Conservation (phyloP, 768 basidiomycete species). For the Tricholoma sp. region DNA sequence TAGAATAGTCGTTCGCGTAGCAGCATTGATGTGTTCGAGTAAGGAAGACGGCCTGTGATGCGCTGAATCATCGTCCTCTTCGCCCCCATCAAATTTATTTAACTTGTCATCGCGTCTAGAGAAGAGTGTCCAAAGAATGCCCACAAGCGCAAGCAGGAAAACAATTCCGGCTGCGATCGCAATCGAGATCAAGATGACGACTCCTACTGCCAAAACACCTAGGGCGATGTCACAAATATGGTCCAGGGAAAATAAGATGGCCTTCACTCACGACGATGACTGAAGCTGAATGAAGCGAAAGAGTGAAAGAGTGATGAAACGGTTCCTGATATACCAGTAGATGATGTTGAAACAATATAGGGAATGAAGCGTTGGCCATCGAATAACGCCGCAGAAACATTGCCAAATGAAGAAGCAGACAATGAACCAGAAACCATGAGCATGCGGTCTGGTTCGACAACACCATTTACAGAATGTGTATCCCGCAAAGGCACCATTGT, state of each 20-base stretch:
- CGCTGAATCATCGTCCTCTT: conserved; percentile 69
- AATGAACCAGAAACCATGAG: conserved; percentile 83
- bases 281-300: conserved; percentile 70
- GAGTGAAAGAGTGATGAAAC: conserved; percentile 83
- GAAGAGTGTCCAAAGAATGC: conserved; percentile 87
- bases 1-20: conserved; percentile 78
- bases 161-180: conserved; percentile 94
- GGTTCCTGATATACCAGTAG: conserved; percentile 62
- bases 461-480: conserved; percentile 61
- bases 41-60: conserved; percentile 83
- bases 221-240: conserved; percentile 6
- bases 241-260: conserved; percentile 3
- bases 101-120: conserved; percentile 73
- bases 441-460: conserved; percentile 83
- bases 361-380: conserved; percentile 83
- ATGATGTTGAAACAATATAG: conserved; percentile 65
- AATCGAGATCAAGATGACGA: conserved; percentile 96
- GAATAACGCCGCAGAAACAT: conserved; percentile 79
- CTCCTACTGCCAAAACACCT: conserved; percentile 87
- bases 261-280: conserved; percentile 52
- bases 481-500: conserved; percentile 85
- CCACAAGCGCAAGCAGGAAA: conserved; percentile 79
- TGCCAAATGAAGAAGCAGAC: conserved; percentile 63
- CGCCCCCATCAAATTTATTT: conserved; percentile 55
- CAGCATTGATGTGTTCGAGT: conserved; percentile 87